Evolutionary conservation across 441 rosid genomes (phyloP).

Genomic region (Bruguiera hainesii): DNA sequence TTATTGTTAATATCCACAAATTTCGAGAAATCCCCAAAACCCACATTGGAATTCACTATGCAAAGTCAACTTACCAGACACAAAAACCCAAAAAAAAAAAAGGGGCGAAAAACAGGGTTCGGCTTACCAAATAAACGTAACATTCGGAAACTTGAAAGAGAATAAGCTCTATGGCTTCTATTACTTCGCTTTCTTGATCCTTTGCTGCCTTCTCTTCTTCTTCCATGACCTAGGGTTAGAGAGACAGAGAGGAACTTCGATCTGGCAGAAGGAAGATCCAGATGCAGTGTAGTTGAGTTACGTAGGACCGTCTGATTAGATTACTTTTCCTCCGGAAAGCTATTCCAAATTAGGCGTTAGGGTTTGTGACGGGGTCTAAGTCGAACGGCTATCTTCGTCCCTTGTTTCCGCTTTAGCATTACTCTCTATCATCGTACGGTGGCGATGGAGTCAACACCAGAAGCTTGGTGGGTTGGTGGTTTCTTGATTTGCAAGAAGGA

Average conservation of each 20-base stretch:
- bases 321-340: background rate
- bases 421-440: background rate
- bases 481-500: conserved; percentile 17
- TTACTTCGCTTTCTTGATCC: conserved; percentile 43
- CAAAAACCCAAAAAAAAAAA: background rate
- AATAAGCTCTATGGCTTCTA: conserved; percentile 63
- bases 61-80: background rate
- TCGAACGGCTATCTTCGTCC: conserved; percentile 12
- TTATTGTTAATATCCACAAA: too few relatives aligned
- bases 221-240: conserved; percentile 34
- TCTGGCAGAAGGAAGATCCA: background rate
- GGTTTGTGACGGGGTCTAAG: background rate
- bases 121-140: conserved; percentile 77
- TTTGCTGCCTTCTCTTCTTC: conserved; percentile 31
- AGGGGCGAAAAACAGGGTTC: background rate
- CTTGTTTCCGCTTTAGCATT: background rate
- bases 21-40: too few relatives aligned
- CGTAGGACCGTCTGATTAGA: conserved; percentile 17
- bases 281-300: too few relatives aligned
- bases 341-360: background rate
- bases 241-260: background rate
- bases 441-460: conserved; percentile 7
- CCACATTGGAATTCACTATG: too few relatives aligned
- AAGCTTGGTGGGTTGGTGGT: conserved; percentile 14
- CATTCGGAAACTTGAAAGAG: conserved; percentile 91